A percentile compares a stretch with the other conserved stretches of the same genome.
Conservation (phyloP, 805 yeast genomes). For the Candida germanica region DNA sequence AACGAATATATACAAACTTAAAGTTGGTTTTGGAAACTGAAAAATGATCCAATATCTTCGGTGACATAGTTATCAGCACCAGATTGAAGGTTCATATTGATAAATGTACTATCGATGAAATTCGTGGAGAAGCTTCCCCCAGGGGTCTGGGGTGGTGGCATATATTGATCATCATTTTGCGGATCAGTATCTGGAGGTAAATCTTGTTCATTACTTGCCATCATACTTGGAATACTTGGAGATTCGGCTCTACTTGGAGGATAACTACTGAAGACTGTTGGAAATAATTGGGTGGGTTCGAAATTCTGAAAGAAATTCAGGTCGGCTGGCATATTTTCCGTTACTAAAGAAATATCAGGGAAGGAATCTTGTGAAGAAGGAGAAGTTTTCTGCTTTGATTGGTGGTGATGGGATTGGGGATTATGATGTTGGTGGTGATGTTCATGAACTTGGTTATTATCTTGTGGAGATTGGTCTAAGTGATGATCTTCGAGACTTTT, state of each 20-base stretch:
- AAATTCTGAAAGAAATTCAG: slow-evolving; percentile 47
- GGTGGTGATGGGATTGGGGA: not conserved
- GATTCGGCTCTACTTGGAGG: slow-evolving; percentile 39
- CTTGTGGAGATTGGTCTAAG: not conserved
- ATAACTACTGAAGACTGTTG: slow-evolving; percentile 32
- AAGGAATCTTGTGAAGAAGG: slow-evolving; percentile 41
- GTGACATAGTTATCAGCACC: slow-evolving; percentile 21
- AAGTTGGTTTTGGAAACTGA: slow-evolving; percentile 20
- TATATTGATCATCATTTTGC: slow-evolving; percentile 2
- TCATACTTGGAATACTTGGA: slow-evolving; percentile 18
- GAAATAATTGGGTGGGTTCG: slow-evolving; percentile 57
- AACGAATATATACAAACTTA: not conserved
- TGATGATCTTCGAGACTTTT: not conserved
- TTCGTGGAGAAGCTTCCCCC: slow-evolving; percentile 31
- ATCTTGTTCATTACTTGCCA: slow-evolving; percentile 1
- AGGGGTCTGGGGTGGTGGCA: slow-evolving; percentile 19
- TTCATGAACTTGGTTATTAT: not conserved
- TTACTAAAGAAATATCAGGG: slow-evolving; percentile 54
- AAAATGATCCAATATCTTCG: slow-evolving; percentile 23
- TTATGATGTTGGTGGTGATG: not conserved
- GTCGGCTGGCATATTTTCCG: slow-evolving; percentile 48
- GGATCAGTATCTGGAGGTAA: not conserved
- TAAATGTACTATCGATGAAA: slow-evolving; percentile 39
- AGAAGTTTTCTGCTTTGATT: slow-evolving; percentile 22
- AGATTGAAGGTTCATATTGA: slow-evolving; percentile 42